Percentiles rank a stretch among this genome's conserved stretches.
Conservation (phyloP, 441 rosid genomes). For the Euphorbia schlechtendalii region DNA sequence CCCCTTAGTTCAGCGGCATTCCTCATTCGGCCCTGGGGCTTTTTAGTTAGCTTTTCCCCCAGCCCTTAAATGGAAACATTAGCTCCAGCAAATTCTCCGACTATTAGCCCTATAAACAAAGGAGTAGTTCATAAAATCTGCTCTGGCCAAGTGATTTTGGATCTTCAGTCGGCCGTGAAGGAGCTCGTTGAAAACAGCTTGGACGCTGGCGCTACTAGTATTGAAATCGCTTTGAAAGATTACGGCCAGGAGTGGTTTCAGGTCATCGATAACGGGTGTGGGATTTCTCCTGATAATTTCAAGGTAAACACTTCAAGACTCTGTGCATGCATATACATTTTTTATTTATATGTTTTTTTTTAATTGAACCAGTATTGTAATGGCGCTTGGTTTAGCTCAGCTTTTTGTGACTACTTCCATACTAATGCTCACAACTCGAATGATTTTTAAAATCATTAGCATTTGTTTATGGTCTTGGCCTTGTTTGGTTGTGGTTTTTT, state of each 20-base stretch:
- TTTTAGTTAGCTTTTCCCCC: not conserved
- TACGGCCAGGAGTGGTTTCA: conserved; percentile 80
- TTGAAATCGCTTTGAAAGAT: conserved; percentile 74
- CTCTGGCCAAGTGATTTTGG: conserved; percentile 89
- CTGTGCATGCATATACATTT: not conserved
- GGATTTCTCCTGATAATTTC: conserved; percentile 77
- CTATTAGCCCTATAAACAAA: conserved; percentile 68
- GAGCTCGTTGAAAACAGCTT: conserved; percentile 95
- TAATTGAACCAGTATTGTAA: not conserved
- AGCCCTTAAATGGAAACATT: conserved; percentile 28
- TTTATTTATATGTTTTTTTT: not conserved
- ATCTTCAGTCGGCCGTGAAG: conserved; percentile 89
- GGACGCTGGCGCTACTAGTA: conserved; percentile 87
- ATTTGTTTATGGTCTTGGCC: not conserved
- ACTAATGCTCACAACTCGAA: no score
- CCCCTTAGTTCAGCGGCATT: not conserved
- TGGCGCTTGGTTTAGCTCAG: not conserved
- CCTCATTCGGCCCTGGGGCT: not conserved
- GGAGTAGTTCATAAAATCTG: conserved; percentile 75
- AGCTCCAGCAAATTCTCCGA: conserved; percentile 24
- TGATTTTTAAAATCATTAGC: no score
- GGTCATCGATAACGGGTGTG: conserved; percentile 92
- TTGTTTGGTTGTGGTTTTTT: no score
- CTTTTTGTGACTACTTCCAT: not conserved
- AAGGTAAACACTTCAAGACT: conserved; percentile 36